Percentiles rank a stretch among this genome's conserved stretches.
These are phyloP conservation scores for Linum usitatissimum DNA, from an alignment of 345 rosid species.

Conservation along the genomic window DNA sequence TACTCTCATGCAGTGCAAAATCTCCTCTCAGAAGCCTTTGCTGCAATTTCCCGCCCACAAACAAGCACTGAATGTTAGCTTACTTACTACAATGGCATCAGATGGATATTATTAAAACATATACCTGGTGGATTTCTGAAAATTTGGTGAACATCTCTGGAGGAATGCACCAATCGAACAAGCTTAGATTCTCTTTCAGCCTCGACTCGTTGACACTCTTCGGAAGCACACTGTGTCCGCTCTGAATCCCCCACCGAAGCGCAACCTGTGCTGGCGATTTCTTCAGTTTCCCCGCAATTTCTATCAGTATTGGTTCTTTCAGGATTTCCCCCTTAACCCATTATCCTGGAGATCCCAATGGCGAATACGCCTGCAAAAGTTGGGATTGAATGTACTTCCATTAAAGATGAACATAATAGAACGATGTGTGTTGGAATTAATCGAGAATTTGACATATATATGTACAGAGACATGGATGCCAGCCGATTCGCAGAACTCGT, in stretches of 20 bases:
- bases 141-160: slow-evolving; percentile 31
- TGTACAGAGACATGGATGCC: slow-evolving; percentile 44
- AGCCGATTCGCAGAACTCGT: slow-evolving; percentile 38
- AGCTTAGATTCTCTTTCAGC: slow-evolving; percentile 34
- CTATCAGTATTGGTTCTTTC: slow-evolving; percentile 34
- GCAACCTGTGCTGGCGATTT: slow-evolving; percentile 54
- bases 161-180: slow-evolving; percentile 48
- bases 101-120: not conserved
- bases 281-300: slow-evolving; percentile 32
- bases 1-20: slow-evolving; percentile 32
- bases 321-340: slow-evolving; percentile 48
- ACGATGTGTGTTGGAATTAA: too few relatives aligned
- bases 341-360: slow-evolving; percentile 49
- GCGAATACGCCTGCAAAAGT: slow-evolving; percentile 38
- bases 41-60: slow-evolving; percentile 17
- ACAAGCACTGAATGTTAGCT: not conserved
- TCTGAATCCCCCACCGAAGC: slow-evolving; percentile 49
- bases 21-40: slow-evolving; percentile 49
- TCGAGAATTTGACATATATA: too few relatives aligned
- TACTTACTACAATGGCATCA: too few relatives aligned
- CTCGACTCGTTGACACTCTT: slow-evolving; percentile 43
- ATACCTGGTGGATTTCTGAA: slow-evolving; percentile 39
- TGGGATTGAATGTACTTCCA: not conserved
- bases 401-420: not conserved
- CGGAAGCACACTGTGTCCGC: slow-evolving; percentile 47